These are phyloP conservation scores for Rhododendron ferrugineum DNA, from an alignment of 148 eudicot species.

Conservation along the genomic window DNA sequence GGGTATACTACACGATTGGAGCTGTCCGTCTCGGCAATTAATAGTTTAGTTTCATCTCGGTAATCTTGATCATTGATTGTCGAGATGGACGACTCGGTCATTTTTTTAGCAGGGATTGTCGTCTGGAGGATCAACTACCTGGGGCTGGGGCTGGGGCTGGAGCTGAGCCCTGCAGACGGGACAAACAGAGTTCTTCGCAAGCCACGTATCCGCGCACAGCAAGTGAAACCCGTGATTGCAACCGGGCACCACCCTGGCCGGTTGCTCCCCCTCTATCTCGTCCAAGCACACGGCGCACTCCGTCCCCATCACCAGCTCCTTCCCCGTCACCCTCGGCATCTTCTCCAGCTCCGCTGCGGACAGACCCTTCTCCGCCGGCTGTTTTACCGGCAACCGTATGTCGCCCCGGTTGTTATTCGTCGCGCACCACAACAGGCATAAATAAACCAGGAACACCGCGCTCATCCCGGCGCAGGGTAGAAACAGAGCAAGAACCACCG, in stretches of 20 bases:
- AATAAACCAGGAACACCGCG: constrained; percentile 60
- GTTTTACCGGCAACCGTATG: constrained; percentile 35
- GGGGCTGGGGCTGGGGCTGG: constrained; percentile 51
- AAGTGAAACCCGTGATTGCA: constrained; percentile 95
- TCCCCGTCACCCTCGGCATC: constrained; percentile 62
- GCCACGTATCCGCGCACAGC: constrained; percentile 86
- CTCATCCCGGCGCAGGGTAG: constrained; percentile 82
- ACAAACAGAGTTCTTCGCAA: constrained; percentile 58
- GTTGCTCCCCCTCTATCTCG: constrained; percentile 59
- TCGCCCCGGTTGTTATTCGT: constrained; percentile 1
- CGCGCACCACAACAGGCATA: constrained; percentile 61
- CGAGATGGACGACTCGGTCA: background rate
- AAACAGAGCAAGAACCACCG: constrained; percentile 67
- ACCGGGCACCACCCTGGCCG: constrained; percentile 82
- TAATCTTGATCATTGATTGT: background rate
- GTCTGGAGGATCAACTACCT: constrained; percentile 29
- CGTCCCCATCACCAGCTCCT: constrained; percentile 53
- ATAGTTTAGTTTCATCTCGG: no score
- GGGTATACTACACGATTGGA: no score
- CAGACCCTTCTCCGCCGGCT: constrained; percentile 35
- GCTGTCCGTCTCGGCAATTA: no score
- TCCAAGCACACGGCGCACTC: constrained; percentile 91
- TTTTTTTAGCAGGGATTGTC: constrained; percentile 50
- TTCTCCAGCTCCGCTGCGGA: constrained; percentile 63
- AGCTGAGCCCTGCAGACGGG: constrained; percentile 76